phyloP scores from a whole-genome alignment of 169 alveolate genomes.

The Ichthyophthirius multifiliis region DNA sequence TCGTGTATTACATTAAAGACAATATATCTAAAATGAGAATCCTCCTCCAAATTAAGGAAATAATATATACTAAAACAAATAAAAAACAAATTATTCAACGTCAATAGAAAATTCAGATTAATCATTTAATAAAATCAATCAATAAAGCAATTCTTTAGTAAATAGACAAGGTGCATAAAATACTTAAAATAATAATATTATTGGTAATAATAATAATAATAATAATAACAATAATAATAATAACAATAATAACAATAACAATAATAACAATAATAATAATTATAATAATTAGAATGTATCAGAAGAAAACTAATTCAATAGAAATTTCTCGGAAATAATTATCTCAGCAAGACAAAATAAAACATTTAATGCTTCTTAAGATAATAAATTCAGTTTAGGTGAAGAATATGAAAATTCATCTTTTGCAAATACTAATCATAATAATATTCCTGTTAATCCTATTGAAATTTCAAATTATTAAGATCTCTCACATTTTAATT shows the following conservation, averaged over 20 bases:
- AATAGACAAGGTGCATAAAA: background rate
- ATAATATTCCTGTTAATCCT: background rate
- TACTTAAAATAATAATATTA: background rate
- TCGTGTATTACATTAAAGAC: background rate
- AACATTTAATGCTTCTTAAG: background rate
- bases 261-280: background rate
- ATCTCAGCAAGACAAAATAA: background rate
- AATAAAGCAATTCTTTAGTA: background rate
- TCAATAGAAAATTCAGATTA: background rate
- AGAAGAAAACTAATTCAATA: background rate
- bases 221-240: background rate
- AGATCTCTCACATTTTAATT: background rate
- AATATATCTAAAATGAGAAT: background rate
- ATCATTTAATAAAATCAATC: background rate
- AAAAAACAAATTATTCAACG: background rate
- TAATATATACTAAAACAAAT: background rate
- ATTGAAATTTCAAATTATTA: background rate
- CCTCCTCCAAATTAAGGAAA: no score
- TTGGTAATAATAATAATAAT: background rate
- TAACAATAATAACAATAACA: background rate
- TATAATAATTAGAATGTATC: background rate
- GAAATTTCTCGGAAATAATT: conserved; percentile 5
- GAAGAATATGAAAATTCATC: background rate
- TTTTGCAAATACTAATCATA: background rate
- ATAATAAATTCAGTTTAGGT: background rate